Percentiles rank a stretch among this genome's conserved stretches.
Conservation (phyloP, 2,329 filamentous ascomycete genomes). For the Colletotrichum simmondsii region DNA sequence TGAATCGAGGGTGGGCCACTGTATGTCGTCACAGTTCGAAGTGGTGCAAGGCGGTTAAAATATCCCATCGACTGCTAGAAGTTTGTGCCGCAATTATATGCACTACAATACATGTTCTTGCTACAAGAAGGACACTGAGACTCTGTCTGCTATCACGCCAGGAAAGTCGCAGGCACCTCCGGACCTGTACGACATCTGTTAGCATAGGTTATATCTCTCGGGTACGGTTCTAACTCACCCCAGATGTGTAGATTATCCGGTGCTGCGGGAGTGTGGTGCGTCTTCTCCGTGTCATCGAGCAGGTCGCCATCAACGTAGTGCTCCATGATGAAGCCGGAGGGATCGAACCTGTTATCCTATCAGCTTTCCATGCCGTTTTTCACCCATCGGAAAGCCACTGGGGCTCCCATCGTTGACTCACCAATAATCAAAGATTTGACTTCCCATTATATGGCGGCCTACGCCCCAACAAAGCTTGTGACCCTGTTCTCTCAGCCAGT, state of each 20-base stretch:
- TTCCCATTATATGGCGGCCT: conserved; percentile 75
- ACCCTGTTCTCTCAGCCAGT: conserved; percentile 72
- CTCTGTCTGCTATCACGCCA: conserved; percentile 12
- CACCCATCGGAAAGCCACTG: not conserved
- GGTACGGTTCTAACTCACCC: conserved; percentile 44
- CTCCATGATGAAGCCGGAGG: conserved; percentile 71
- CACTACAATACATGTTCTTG: not conserved
- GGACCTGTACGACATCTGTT: conserved; percentile 23
- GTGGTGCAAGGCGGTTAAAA: too few species aligned
- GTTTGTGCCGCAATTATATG: not conserved
- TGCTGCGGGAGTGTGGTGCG: conserved; percentile 51
- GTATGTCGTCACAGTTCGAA: not conserved
- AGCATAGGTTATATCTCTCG: not conserved
- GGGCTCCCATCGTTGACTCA: conserved; percentile 17
- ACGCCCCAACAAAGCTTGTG: conserved; percentile 78
- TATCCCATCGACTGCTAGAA: not conserved
- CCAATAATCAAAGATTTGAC: conserved; percentile 69
- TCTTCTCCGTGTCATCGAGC: conserved; percentile 64
- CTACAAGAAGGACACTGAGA: not conserved
- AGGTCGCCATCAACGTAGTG: conserved; percentile 79
- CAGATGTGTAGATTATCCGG: conserved; percentile 58
- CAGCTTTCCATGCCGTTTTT: not conserved
- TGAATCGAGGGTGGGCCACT: too few species aligned
- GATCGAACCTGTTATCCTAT: conserved; percentile 62
- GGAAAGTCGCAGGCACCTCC: conserved; percentile 33